Percentiles rank a stretch among this genome's conserved stretches.
Evolutionary conservation across 1,284 basidiomycete species (phyloP).

Genomic region (Cryptococcus deneoformans): DNA sequence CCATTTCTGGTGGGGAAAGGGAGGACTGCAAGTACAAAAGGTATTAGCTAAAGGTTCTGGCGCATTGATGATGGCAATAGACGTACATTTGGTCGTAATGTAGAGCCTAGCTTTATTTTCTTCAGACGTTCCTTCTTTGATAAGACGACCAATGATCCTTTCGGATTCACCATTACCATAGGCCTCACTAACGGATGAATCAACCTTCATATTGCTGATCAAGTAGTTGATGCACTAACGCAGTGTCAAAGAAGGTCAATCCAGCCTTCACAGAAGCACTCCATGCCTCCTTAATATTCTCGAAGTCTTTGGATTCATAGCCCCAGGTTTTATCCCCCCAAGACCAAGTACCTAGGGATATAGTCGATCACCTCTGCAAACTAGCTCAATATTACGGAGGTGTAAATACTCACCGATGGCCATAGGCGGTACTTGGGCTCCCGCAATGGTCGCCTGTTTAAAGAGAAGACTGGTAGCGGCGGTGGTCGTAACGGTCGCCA

Average conservation of each 20-base stretch:
- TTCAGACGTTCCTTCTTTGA: conserved; percentile 27
- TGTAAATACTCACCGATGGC: conserved; percentile 25
- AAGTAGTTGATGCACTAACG: conserved; percentile 18
- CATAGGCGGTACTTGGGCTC: conserved; percentile 28
- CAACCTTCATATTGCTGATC: not conserved
- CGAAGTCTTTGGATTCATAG: conserved; percentile 33
- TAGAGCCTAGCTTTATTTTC: conserved; percentile 23
- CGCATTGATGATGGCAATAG: not conserved
- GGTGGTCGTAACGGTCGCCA: too few species aligned
- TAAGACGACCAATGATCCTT: conserved; percentile 32
- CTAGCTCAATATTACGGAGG: not conserved
- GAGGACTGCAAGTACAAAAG: conserved; percentile 17
- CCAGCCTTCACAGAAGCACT: conserved; percentile 26
- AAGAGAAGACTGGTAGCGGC: not conserved
- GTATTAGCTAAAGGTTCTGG: not conserved
- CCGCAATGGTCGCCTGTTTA: conserved; percentile 10
- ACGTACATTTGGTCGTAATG: conserved; percentile 40
- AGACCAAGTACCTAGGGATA: conserved; percentile 27
- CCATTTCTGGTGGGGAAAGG: conserved; percentile 30
- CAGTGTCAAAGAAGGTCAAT: conserved; percentile 43
- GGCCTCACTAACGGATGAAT: conserved; percentile 19
- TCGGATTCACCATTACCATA: conserved; percentile 39
- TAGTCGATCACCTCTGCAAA: not conserved
- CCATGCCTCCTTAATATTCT: conserved; percentile 36
- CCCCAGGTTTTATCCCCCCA: conserved; percentile 38